Base-by-base conservation (phyloP, 352 stramenopile genomes). In the Pythium dissimile region DNA sequence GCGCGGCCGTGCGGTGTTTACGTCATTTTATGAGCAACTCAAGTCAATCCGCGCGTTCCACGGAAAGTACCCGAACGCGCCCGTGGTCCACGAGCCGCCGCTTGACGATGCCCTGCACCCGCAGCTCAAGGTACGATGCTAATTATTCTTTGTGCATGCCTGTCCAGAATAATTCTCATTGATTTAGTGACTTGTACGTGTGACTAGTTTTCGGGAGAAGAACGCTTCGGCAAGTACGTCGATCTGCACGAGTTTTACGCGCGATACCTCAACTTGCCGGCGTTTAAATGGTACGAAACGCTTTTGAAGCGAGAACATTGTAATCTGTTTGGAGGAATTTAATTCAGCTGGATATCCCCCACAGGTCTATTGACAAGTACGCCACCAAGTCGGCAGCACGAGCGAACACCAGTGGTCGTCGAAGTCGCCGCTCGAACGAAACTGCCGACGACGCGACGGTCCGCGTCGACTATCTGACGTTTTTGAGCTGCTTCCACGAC, bases 151-250 rank as follows among this genome's bases (percentile, higher is more conserved):
- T 52, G 26, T 27, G 30, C n/a, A n/a, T n/a, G n/a, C n/a, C n/a
- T n/a, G n/a, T n/a, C n/a, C n/a, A n/a, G n/a, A n/a, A n/a, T n/a
- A n/a, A n/a, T n/a, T n/a, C n/a, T n/a, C n/a, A n/a, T n/a, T n/a
- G n/a, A n/a, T n/a, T n/a, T n/a, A n/a, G n/a, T n/a, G n/a, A n/a
- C n/a, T n/a, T n/a, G n/a, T n/a, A n/a, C n/a, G 15, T 38, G 4
- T 31, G 5, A 62, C 9, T 46, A 91, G 70, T 96, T 96, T 52
- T 93, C 83, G 2, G 88, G 88, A 15, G 86, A 96, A 82, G 88
- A 96, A 64, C 80, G 76, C 23, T 91, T 90, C 34, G 88, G 88
- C 53, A 93, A 94, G 56, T 96, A 95, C 59, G 76, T 96, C n/a
- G 88, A 96, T 60, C 51, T 96, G 30, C 84, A 95, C 56, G 74